Conservation (phyloP, 805 yeast species). For the Teunomyces barrocoloradensis region DNA sequence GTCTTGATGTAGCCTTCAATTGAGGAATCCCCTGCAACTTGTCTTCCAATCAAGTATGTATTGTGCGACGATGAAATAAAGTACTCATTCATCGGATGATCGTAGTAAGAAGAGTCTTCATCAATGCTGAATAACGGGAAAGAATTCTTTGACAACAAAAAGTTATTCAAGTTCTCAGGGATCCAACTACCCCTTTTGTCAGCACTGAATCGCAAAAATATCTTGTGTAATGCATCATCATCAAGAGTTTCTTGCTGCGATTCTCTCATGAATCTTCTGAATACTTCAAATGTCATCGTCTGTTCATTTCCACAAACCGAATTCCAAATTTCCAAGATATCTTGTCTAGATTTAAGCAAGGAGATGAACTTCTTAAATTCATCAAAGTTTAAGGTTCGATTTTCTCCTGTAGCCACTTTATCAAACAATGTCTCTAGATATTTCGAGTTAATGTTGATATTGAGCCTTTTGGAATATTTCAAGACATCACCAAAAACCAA, state of each 20-base stretch:
- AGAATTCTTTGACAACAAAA: conserved; percentile 29
- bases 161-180: conserved; percentile 25
- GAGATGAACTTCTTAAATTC: conserved; percentile 78
- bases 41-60: conserved; percentile 86
- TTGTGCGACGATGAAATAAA: conserved; percentile 92
- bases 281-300: conserved; percentile 20
- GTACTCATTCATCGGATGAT: conserved; percentile 75
- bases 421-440: conserved; percentile 51
- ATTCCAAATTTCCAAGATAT: conserved; percentile 53
- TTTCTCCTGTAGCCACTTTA: conserved; percentile 30
- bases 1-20: conserved; percentile 87
- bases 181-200: conserved; percentile 17
- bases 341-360: conserved; percentile 62
- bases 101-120: conserved; percentile 19
- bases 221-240: conserved; percentile 22
- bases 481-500: conserved; percentile 66
- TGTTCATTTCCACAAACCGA: conserved; percentile 18
- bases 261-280: conserved; percentile 39
- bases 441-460: conserved; percentile 64
- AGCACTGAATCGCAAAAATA: conserved; percentile 25
- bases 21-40: conserved; percentile 82
- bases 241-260: conserved; percentile 48
- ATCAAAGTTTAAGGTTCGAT: conserved; percentile 52
- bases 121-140: conserved; percentile 13
- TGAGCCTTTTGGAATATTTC: conserved; percentile 62